Conservation (phyloP, 2,329 filamentous ascomycete species). For the Macrophomina phaseolina region DNA sequence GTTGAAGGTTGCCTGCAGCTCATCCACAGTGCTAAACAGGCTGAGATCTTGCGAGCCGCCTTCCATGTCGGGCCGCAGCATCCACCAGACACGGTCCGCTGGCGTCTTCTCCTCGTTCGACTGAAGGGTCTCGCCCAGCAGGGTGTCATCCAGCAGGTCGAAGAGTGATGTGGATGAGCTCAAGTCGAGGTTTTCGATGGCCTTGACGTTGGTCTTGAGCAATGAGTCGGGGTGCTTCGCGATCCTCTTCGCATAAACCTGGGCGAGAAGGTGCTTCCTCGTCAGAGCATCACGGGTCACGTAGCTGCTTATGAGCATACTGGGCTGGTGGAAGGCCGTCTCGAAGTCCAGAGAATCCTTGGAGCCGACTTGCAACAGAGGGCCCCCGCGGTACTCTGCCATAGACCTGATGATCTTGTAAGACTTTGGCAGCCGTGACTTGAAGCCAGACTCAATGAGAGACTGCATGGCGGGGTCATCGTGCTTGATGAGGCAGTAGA, state of each 20-base stretch:
- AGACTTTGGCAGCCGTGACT: conserved; percentile 62
- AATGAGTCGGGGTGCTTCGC: conserved; percentile 78
- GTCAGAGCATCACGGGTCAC: conserved; percentile 95
- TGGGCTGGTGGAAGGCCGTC: conserved; percentile 67
- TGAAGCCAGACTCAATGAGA: conserved; percentile 74
- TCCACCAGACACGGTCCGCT: conserved; percentile 81
- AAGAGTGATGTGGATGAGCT: conserved; percentile 97
- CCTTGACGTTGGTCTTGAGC: conserved; percentile 73
- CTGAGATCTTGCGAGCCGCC: conserved; percentile 92
- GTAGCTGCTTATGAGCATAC: conserved; percentile 82
- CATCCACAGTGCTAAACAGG: conserved; percentile 82
- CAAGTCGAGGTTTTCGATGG: conserved; percentile 85
- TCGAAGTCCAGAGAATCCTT: conserved; percentile 92
- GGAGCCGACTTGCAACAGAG: conserved; percentile 76
- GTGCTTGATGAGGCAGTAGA: conserved; percentile 28
- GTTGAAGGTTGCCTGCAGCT: conserved; percentile 90
- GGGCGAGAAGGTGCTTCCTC: conserved; percentile 89
- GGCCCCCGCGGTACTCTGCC: conserved; percentile 50
- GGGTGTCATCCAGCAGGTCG: conserved; percentile 87
- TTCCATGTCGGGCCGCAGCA: conserved; percentile 96
- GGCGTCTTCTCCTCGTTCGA: conserved; percentile 62
- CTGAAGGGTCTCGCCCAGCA: conserved; percentile 76
- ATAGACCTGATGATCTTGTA: conserved; percentile 62
- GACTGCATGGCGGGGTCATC: conserved; percentile 89
- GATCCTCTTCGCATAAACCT: conserved; percentile 83